Percentiles rank a stretch among this genome's conserved stretches.
phyloP scores from a whole-genome alignment of 2,329 filamentous ascomycete genomes.

The Hirsutella rhossiliensis region DNA sequence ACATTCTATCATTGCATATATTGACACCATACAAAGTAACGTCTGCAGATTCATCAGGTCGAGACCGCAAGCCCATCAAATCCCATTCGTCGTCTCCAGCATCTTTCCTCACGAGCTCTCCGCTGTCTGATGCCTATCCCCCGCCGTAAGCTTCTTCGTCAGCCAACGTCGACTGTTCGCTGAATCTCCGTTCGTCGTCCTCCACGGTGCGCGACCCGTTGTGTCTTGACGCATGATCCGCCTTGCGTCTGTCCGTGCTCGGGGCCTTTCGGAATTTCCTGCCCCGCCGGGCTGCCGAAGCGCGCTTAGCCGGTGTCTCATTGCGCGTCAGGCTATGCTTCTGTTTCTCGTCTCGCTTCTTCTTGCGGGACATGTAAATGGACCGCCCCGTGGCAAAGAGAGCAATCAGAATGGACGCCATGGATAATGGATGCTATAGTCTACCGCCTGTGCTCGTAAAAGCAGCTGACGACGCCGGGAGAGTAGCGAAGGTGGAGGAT shows the following conservation, averaged over 20 bases:
- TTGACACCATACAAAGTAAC: too few relatives aligned
- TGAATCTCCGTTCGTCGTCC: neutral
- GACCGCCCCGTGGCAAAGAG: neutral
- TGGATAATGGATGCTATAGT: neutral
- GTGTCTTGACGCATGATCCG: neutral
- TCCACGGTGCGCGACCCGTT: neutral
- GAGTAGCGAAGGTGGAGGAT: neutral
- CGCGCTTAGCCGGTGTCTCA: neutral
- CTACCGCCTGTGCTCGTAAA: too few relatives aligned
- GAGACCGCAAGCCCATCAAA: too few relatives aligned
- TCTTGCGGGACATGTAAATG: neutral
- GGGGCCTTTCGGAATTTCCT: neutral
- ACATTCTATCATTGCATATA: too few relatives aligned
- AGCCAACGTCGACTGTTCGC: slow-evolving; percentile 1
- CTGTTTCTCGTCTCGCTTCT: neutral
- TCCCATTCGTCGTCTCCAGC: too few relatives aligned
- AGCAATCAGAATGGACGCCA: slow-evolving; percentile 1
- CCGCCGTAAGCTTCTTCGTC: neutral
- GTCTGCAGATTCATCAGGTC: too few relatives aligned
- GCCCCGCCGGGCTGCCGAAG: neutral
- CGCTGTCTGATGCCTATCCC: neutral
- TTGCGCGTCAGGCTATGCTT: neutral
- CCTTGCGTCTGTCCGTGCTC: neutral
- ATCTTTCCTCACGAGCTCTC: too few relatives aligned
- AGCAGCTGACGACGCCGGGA: neutral